Conservation (phyloP, 345 rosid species). For the Alliaria petiolata region DNA sequence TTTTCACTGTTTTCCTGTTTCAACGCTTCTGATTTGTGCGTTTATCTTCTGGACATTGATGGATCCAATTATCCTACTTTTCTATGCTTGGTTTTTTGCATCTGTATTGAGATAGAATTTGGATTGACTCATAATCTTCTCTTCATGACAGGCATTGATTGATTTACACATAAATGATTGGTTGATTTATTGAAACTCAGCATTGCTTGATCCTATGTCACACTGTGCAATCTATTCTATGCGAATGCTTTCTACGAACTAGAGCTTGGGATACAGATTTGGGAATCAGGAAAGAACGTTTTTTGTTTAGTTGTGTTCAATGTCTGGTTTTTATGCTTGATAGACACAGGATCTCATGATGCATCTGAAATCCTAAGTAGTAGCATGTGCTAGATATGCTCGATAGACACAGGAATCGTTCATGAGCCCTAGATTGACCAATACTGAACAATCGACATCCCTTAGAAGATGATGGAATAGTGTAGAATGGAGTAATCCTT, state of each 20-base stretch:
- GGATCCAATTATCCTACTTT: neutral
- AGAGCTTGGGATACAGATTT: too few species aligned
- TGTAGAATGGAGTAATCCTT: neutral
- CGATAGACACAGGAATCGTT: neutral
- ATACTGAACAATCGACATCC: neutral
- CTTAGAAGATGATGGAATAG: neutral
- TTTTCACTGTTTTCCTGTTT: neutral
- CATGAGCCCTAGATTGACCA: neutral
- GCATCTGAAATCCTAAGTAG: neutral
- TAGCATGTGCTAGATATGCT: constrained; percentile 1
- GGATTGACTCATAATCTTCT: neutral
- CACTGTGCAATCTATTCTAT: too few species aligned
- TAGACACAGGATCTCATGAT: too few species aligned
- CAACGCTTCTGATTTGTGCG: neutral
- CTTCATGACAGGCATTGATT: neutral
- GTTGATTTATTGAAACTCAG: neutral
- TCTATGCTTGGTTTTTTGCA: neutral
- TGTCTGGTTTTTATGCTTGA: too few species aligned
- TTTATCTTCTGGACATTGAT: neutral
- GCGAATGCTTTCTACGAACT: too few species aligned
- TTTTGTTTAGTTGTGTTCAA: neutral
- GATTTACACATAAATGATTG: neutral
- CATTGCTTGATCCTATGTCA: too few species aligned
- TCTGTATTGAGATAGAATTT: neutral
- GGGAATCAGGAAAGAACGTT: neutral